Conservation (phyloP, 495 filamentous ascomycete species). For the Apodospora peruviana region DNA sequence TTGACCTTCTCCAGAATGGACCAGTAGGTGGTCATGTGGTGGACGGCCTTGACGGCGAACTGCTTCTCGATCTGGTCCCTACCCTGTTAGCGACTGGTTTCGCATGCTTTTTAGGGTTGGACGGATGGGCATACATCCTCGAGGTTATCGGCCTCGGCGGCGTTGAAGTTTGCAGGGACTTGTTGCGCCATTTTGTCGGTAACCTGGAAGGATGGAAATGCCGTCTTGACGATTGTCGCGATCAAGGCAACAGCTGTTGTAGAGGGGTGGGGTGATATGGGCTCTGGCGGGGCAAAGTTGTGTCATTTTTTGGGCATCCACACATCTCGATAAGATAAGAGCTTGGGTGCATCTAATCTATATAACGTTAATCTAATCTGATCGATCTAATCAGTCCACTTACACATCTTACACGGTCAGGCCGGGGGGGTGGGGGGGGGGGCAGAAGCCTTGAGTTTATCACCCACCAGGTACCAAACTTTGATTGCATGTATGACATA, state of each 20-base stretch:
- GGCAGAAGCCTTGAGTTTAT: too few relatives aligned
- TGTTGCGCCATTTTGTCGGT: not conserved
- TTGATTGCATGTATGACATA: too few relatives aligned
- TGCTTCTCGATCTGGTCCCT: slow-evolving; percentile 99
- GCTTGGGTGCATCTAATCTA: too few relatives aligned
- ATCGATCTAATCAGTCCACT: too few relatives aligned
- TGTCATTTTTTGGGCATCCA: too few relatives aligned
- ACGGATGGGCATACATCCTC: slow-evolving; percentile 35
- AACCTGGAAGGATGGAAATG: not conserved
- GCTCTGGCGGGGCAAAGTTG: slow-evolving; percentile 3
- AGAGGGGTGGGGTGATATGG: not conserved
- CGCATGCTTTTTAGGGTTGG: too few relatives aligned
- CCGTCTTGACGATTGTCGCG: not conserved
- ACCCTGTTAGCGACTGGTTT: too few relatives aligned
- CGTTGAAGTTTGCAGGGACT: slow-evolving; percentile 37
- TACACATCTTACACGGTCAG: too few relatives aligned
- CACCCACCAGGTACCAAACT: too few relatives aligned
- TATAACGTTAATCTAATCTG: too few relatives aligned
- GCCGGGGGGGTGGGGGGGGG: too few relatives aligned
- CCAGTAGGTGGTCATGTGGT: slow-evolving; percentile 97
- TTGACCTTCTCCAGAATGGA: slow-evolving; percentile 82
- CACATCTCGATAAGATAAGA: too few relatives aligned
- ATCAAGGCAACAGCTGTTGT: not conserved
- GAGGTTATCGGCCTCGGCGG: slow-evolving; percentile 42
- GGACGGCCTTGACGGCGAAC: slow-evolving; percentile 96